Evolutionary conservation across 1,139 yeast genomes (phyloP).

Genomic region (Candida sanyaensis): DNA sequence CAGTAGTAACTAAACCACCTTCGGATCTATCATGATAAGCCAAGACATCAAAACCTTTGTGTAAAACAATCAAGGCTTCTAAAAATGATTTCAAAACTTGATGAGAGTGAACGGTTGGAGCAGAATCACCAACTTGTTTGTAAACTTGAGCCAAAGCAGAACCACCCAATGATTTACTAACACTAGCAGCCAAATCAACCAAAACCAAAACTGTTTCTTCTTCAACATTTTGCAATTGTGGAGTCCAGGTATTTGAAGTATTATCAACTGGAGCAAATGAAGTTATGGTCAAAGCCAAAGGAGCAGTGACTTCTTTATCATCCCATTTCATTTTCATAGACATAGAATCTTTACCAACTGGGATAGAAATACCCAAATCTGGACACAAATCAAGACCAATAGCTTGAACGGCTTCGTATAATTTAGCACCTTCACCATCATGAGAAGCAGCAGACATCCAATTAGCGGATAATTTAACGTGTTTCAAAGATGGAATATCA

Average conservation of each 20-base stretch:
- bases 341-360: constrained; percentile 99
- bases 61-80: constrained; percentile 68
- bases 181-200: constrained; percentile 74
- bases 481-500: constrained; percentile 72
- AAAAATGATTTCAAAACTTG: constrained; percentile 66
- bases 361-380: constrained; percentile 85
- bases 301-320: constrained; percentile 89
- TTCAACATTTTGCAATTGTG: constrained; percentile 58
- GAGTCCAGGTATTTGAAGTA: constrained; percentile 95
- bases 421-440: constrained; percentile 92
- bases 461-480: constrained; percentile 89
- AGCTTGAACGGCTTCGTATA: constrained; percentile 97
- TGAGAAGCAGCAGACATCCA: constrained; percentile 99
- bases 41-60: constrained; percentile 64
- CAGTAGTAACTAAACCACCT: constrained; percentile 89
- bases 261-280: constrained; percentile 88
- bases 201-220: constrained; percentile 64
- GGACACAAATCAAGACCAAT: constrained; percentile 95
- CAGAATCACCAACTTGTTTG: constrained; percentile 76
- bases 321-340: constrained; percentile 99
- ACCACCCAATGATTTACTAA: constrained; percentile 74
- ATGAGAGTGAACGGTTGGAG: constrained; percentile 83
- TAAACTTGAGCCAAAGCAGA: constrained; percentile 95
- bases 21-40: constrained; percentile 97
- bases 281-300: constrained; percentile 88